Conservation (phyloP, 257 asterid species). For the Ocimum tenuiflorum region DNA sequence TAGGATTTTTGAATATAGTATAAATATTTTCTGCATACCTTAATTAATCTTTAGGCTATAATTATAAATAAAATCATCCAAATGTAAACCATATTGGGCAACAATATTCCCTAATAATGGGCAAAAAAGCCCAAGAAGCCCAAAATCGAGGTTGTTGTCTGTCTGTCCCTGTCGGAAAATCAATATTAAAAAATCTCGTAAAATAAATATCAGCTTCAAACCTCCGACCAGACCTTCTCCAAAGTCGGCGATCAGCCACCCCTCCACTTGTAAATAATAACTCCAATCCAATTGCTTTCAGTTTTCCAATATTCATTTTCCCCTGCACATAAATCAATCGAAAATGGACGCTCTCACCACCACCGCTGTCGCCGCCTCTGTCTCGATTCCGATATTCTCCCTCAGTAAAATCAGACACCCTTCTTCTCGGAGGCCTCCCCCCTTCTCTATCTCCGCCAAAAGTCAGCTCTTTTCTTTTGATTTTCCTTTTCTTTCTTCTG, state of each 20-base stretch:
- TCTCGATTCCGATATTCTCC: conserved; percentile 46
- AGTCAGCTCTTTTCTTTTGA: conserved; percentile 27
- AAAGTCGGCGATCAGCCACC: conserved; percentile 1
- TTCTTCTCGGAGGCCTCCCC: conserved; percentile 41
- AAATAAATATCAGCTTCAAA: conserved; percentile 1
- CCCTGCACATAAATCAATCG: neutral
- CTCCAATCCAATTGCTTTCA: neutral
- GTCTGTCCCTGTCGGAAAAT: too few relatives aligned
- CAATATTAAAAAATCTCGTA: too few relatives aligned
- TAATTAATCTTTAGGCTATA: too few relatives aligned
- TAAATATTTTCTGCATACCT: too few relatives aligned
- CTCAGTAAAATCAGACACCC: conserved; percentile 31
- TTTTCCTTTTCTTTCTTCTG: neutral
- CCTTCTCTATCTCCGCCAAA: conserved; percentile 55
- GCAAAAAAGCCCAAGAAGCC: too few relatives aligned
- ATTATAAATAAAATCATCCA: too few relatives aligned
- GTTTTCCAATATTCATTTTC: neutral
- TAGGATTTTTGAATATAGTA: too few relatives aligned
- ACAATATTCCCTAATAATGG: too few relatives aligned
- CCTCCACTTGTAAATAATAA: neutral
- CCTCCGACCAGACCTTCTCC: conserved; percentile 11
- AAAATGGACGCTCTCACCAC: conserved; percentile 61
- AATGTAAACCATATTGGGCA: too few relatives aligned
- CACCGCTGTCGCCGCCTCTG: conserved; percentile 38
- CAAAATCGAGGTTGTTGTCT: too few relatives aligned